Conservation (phyloP, 2,329 filamentous ascomycete species). For the Aschersonia sp. region DNA sequence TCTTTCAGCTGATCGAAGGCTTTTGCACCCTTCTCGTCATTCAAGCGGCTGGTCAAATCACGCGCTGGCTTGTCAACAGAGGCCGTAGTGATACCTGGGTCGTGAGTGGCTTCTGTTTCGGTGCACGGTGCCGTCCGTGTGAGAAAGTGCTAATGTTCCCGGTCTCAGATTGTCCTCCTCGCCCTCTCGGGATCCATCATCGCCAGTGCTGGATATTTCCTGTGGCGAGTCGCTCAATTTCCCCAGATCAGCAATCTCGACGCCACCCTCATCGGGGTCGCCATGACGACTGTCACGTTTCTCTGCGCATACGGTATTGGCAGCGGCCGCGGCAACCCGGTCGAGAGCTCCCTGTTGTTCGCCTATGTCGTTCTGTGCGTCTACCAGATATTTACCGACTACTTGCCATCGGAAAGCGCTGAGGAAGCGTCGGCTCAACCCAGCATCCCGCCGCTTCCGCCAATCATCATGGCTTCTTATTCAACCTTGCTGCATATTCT, state of each 20-base stretch:
- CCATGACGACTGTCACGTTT: conserved; percentile 85
- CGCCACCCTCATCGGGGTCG: conserved; percentile 80
- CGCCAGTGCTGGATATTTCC: conserved; percentile 86
- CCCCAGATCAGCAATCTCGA: conserved; percentile 87
- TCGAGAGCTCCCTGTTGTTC: conserved; percentile 89
- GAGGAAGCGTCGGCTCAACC: conserved; percentile 44
- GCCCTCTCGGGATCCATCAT: conserved; percentile 83
- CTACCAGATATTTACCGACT: conserved; percentile 98
- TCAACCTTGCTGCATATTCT: conserved; percentile 78
- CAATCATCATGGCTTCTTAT: conserved; percentile 97
- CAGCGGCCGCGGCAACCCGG: conserved; percentile 83
- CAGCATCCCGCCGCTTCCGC: conserved; percentile 92
- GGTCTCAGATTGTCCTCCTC: conserved; percentile 65
- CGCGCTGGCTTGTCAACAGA: conserved; percentile 84
- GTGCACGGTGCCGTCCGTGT: not conserved
- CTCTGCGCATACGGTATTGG: conserved; percentile 88
- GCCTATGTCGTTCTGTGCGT: conserved; percentile 97
- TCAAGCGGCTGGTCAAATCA: conserved; percentile 86
- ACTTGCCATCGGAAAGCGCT: conserved; percentile 61
- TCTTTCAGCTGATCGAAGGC: conserved; percentile 89
- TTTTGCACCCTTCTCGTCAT: conserved; percentile 96
- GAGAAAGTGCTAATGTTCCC: not conserved
- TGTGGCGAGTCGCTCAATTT: conserved; percentile 89
- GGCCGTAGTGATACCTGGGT: conserved; percentile 94
- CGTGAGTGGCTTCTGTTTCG: conserved; percentile 36